Conservation (phyloP, 2,329 filamentous ascomycete species). For the Teratosphaeria zuluensis region DNA sequence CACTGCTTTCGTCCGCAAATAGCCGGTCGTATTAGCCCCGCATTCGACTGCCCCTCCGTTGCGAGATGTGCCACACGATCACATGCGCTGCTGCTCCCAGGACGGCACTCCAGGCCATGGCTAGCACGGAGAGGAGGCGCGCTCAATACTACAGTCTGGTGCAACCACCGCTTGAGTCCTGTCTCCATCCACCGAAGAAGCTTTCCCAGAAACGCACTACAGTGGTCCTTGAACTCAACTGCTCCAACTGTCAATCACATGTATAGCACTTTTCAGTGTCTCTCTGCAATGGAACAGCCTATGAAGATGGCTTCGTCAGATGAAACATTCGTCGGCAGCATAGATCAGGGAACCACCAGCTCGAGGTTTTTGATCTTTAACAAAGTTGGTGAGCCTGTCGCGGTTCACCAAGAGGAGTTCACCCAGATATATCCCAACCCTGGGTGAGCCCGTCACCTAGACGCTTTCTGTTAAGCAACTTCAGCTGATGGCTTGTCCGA, state of each 20-base stretch:
- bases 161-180: neutral
- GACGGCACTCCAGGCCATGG: neutral
- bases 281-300: neutral
- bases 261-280: neutral
- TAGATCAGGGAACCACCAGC: slow-evolving; percentile 86
- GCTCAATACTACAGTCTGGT: neutral
- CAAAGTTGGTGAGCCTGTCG: slow-evolving; percentile 64
- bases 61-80: neutral
- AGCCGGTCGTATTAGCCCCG: neutral
- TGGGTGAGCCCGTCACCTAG: slow-evolving; percentile 51
- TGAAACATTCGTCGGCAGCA: slow-evolving; percentile 69
- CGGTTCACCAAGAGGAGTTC: slow-evolving; percentile 79
- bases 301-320: slow-evolving; percentile 14
- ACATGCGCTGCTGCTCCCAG: neutral
- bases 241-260: neutral
- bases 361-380: slow-evolving; percentile 88
- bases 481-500: slow-evolving; percentile 3
- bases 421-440: slow-evolving; percentile 74
- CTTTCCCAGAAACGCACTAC: neutral
- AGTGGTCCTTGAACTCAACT: neutral
- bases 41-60: neutral
- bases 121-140: neutral
- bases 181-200: neutral
- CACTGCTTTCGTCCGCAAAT: neutral
- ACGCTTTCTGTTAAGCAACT: neutral